These are phyloP conservation scores for Sanguinoderma infundibulare DNA, from an alignment of 1,284 basidiomycete genomes.

Conservation along the genomic window DNA sequence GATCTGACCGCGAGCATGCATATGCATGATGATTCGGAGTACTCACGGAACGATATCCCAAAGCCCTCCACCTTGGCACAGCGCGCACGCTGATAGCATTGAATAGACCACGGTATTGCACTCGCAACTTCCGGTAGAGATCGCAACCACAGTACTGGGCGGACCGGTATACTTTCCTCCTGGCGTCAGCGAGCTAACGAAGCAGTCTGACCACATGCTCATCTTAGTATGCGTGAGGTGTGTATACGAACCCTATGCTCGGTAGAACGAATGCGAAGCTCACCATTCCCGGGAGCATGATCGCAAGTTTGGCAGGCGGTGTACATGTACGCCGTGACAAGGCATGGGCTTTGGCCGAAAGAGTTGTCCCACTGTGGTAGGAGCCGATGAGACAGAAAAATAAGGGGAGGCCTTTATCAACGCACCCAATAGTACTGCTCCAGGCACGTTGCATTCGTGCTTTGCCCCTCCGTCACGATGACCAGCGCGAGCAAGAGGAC, in stretches of 20 bases:
- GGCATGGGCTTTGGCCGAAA: neutral
- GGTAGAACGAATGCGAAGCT: too few relatives aligned
- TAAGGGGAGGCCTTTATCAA: neutral
- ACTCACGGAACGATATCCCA: neutral
- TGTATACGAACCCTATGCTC: too few relatives aligned
- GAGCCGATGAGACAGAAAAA: neutral
- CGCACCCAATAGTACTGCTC: neutral
- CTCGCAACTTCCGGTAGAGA: neutral
- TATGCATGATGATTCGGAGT: too few relatives aligned
- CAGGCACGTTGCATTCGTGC: neutral
- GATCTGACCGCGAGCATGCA: too few relatives aligned
- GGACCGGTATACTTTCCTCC: too few relatives aligned
- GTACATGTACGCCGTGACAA: neutral
- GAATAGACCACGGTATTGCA: neutral
- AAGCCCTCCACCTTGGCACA: neutral
- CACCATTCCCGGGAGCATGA: too few relatives aligned
- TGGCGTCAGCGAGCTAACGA: too few relatives aligned
- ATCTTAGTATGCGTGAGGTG: too few relatives aligned
- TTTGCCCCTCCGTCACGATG: neutral
- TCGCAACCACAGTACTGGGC: too few relatives aligned
- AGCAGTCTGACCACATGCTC: too few relatives aligned
- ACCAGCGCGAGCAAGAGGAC: neutral
- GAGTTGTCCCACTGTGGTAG: neutral
- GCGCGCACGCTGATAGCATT: neutral
- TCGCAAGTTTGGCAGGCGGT: too few relatives aligned